Conservation (phyloP, 2,329 filamentous ascomycete species). For the Fusarium subglutinans region DNA sequence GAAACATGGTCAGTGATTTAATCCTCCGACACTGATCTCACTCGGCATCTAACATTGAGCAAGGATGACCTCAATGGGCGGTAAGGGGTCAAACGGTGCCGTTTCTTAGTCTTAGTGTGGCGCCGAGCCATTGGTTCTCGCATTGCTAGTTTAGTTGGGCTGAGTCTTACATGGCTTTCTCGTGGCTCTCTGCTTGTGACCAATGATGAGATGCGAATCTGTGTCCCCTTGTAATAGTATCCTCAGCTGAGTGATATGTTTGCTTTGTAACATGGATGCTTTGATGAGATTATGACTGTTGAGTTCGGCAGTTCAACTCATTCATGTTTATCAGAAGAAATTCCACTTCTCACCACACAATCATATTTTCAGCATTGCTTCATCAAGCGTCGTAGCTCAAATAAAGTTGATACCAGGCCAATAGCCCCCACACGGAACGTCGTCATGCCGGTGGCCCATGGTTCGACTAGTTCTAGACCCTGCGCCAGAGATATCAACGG, state of each 20-base stretch:
- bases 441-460: conserved; percentile 3
- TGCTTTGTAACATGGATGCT: background rate
- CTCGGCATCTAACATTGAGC: background rate
- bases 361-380: background rate
- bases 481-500: conserved; percentile 12
- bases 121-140: conserved; percentile 32
- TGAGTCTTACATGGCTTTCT: conserved; percentile 39
- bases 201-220: conserved; percentile 11
- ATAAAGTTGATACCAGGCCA: conserved; percentile 1
- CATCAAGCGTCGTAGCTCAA: background rate
- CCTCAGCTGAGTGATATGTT: conserved; percentile 18
- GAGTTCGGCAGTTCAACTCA: background rate
- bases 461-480: conserved; percentile 16
- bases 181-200: conserved; percentile 18
- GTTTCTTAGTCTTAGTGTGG: conserved; percentile 17
- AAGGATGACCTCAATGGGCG: conserved; percentile 8
- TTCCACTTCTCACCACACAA: background rate
- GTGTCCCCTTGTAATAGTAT: conserved; percentile 6
- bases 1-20: conserved; percentile 12
- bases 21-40: background rate
- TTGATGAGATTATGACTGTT: background rate
- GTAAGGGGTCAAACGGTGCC: conserved; percentile 21
- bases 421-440: conserved; percentile 18
- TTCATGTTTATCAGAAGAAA: background rate
- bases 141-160: conserved; percentile 27